These are phyloP conservation scores for Trichophaea hybrida DNA, from an alignment of 2,329 filamentous ascomycete genomes.

Conservation along the genomic window DNA sequence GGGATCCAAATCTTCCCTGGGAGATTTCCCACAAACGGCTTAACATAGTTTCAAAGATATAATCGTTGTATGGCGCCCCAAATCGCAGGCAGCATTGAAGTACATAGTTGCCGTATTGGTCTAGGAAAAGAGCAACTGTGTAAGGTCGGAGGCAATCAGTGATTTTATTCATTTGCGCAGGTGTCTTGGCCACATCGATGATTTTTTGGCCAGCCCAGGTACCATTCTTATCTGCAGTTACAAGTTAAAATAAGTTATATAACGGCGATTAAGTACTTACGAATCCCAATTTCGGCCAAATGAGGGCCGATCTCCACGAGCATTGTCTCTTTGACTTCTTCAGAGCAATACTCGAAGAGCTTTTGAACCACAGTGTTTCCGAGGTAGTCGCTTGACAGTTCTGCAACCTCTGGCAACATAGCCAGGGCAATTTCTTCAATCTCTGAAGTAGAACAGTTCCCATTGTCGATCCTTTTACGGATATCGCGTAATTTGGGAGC, in stretches of 20 bases:
- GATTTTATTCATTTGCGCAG: slow-evolving; percentile 68
- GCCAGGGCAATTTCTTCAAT: slow-evolving; percentile 83
- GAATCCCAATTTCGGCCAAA: slow-evolving; percentile 87
- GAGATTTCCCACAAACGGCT: slow-evolving; percentile 84
- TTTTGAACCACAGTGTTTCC: slow-evolving; percentile 99
- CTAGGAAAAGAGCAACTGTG: slow-evolving; percentile 79
- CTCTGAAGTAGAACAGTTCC: slow-evolving; percentile 67
- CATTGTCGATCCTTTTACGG: slow-evolving; percentile 93
- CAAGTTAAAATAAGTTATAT: slow-evolving; percentile 6
- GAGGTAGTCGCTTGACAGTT: slow-evolving; percentile 75
- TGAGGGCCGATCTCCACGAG: slow-evolving; percentile 74
- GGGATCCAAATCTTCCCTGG: slow-evolving; percentile 84
- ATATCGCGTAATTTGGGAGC: slow-evolving; percentile 91
- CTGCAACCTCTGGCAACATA: slow-evolving; percentile 93
- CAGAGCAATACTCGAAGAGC: slow-evolving; percentile 90
- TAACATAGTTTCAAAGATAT: slow-evolving; percentile 96
- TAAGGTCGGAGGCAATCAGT: slow-evolving; percentile 73
- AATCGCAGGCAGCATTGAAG: slow-evolving; percentile 93
- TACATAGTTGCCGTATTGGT: slow-evolving; percentile 98
- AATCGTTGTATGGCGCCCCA: slow-evolving; percentile 75
- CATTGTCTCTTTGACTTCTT: slow-evolving; percentile 83
- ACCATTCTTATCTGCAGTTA: slow-evolving; percentile 64
- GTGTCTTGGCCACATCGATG: slow-evolving; percentile 84
- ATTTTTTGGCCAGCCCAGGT: slow-evolving; percentile 99
- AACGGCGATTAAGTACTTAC: slow-evolving; percentile 11